phyloP scores from a whole-genome alignment of 2,329 filamentous ascomycete genomes.

The Clarireedia monteithiana region DNA sequence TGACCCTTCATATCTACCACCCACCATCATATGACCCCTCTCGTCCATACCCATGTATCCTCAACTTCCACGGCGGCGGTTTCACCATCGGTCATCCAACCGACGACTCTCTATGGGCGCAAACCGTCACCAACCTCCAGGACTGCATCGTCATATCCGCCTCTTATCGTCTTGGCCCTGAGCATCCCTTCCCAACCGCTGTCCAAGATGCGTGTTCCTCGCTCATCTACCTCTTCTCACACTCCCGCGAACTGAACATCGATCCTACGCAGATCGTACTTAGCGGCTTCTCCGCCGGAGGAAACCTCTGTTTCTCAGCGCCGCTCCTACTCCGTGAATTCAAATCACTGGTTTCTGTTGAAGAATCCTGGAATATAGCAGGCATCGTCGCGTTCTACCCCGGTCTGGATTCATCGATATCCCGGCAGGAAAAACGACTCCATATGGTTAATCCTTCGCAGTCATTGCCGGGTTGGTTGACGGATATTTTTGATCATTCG shows the following conservation, averaged over 20 bases:
- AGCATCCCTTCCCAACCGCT: conserved; percentile 37
- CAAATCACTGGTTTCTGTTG: background rate
- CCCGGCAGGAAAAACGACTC: conserved; percentile 1
- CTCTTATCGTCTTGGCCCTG: conserved; percentile 38
- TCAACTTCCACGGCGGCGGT: conserved; percentile 32
- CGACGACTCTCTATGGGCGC: conserved; percentile 29
- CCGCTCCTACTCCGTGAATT: conserved; percentile 11
- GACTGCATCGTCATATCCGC: conserved; percentile 34
- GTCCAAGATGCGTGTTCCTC: conserved; percentile 39
- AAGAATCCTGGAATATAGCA: background rate
- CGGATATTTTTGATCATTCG: conserved; percentile 12
- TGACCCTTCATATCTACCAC: conserved; percentile 4
- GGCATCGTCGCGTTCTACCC: conserved; percentile 4
- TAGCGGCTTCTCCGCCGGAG: conserved; percentile 41
- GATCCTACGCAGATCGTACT: conserved; percentile 31
- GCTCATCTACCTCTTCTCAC: conserved; percentile 31
- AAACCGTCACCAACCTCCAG: conserved; percentile 34
- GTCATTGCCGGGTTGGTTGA: conserved; percentile 7
- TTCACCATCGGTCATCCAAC: conserved; percentile 30
- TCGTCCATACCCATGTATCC: conserved; percentile 23
- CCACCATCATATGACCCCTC: background rate
- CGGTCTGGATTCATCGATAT: conserved; percentile 7
- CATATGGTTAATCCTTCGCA: background rate
- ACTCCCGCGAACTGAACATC: conserved; percentile 15
- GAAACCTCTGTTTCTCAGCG: conserved; percentile 16